These are phyloP conservation scores for Blastosporella zonata DNA, from an alignment of 1,284 basidiomycete genomes.

Conservation along the genomic window DNA sequence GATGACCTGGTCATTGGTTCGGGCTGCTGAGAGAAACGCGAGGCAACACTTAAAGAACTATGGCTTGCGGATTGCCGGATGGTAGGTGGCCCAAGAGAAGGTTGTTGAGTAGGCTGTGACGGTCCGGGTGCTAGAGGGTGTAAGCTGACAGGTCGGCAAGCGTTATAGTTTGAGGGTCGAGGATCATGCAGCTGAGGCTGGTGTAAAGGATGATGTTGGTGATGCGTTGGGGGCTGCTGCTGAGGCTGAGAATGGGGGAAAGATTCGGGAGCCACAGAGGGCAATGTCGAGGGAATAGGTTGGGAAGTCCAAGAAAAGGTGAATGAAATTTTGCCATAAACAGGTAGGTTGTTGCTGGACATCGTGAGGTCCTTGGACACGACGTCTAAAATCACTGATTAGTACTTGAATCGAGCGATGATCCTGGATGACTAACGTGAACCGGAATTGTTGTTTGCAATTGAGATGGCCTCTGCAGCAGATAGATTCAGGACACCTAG, in stretches of 20 bases:
- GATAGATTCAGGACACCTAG: slow-evolving; percentile 89
- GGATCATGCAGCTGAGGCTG: slow-evolving; percentile 9
- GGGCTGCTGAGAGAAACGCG: slow-evolving; percentile 34
- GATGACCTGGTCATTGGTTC: slow-evolving; percentile 30
- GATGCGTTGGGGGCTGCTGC: slow-evolving; percentile 3
- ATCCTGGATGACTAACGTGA: slow-evolving; percentile 26
- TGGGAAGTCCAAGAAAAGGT: slow-evolving; percentile 57
- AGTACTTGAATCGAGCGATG: slow-evolving; percentile 1
- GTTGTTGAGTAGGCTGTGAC: slow-evolving; percentile 22
- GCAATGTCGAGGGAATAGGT: slow-evolving; percentile 26
- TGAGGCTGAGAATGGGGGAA: slow-evolving; percentile 10
- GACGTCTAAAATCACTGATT: slow-evolving; percentile 52
- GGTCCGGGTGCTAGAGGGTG: slow-evolving; percentile 16
- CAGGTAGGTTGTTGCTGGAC: slow-evolving; percentile 83
- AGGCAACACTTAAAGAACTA: slow-evolving; percentile 25
- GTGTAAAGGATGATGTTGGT: slow-evolving; percentile 5
- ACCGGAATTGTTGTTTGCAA: slow-evolving; percentile 81
- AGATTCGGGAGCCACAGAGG: slow-evolving; percentile 11
- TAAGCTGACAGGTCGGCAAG: slow-evolving; percentile 8
- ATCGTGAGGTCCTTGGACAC: slow-evolving; percentile 82
- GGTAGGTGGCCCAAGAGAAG: slow-evolving; percentile 23
- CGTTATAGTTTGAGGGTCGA: slow-evolving; percentile 6
- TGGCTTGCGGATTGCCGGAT: slow-evolving; percentile 34
- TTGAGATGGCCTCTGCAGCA: slow-evolving; percentile 76
- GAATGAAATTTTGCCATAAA: slow-evolving; percentile 84